Conservation (phyloP, 2,329 filamentous ascomycete genomes). For the Fusarium brevicatenulatum region DNA sequence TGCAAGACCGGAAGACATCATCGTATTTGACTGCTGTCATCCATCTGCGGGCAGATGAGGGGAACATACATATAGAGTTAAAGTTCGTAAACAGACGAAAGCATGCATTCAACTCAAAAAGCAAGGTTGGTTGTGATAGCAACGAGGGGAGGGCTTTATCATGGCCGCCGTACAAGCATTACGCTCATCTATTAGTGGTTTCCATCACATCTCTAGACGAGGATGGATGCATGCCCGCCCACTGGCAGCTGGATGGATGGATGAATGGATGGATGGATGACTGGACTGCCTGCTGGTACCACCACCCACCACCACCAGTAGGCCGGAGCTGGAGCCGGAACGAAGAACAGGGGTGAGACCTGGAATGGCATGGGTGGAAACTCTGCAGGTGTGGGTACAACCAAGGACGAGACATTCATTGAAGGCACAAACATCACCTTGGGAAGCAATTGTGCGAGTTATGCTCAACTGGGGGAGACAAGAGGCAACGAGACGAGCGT, state of each 20-base stretch:
- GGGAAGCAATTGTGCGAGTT: constrained; percentile 32
- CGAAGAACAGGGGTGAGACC: constrained; percentile 32
- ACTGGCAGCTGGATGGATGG: constrained; percentile 21
- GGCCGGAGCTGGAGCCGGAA: constrained; percentile 42
- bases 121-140: not conserved
- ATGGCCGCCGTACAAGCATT: not conserved
- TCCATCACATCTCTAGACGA: constrained; percentile 22
- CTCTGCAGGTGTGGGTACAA: constrained; percentile 20
- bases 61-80: not conserved
- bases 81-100: not conserved
- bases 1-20: constrained; percentile 3
- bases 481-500: constrained; percentile 25
- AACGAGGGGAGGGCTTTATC: not conserved
- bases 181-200: constrained; percentile 3
- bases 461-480: constrained; percentile 21
- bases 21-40: not conserved
- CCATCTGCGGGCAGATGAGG: not conserved
- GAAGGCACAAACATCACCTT: constrained; percentile 27
- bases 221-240: constrained; percentile 15
- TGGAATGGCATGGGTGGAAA: constrained; percentile 16
- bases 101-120: not conserved
- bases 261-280: not conserved
- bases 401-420: constrained; percentile 25
- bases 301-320: constrained; percentile 30
- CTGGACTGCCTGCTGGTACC: constrained; percentile 19